Conservation (phyloP, 2,329 filamentous ascomycete species). For the Aspergillus calidoustus region DNA sequence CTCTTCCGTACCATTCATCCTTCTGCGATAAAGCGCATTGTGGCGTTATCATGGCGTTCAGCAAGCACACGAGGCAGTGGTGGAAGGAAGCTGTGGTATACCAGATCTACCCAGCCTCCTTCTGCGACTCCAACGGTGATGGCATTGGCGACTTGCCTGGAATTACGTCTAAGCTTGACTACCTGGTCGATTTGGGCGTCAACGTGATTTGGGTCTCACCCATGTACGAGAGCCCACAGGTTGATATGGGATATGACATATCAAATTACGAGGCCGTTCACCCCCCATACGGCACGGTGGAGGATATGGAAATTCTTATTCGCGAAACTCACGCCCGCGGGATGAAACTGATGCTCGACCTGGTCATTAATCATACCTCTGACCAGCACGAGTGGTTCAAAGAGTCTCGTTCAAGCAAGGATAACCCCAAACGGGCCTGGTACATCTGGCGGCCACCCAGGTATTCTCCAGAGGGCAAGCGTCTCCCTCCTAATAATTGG, state of each 20-base stretch:
- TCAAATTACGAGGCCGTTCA: slow-evolving; percentile 66
- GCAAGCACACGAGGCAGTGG: slow-evolving; percentile 17
- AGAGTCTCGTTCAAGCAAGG: slow-evolving; percentile 63
- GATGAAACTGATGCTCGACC: slow-evolving; percentile 73
- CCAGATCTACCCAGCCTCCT: slow-evolving; percentile 61
- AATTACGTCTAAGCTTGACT: slow-evolving; percentile 66
- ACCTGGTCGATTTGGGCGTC: slow-evolving; percentile 64
- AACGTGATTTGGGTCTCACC: slow-evolving; percentile 62
- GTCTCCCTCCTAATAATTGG: slow-evolving; percentile 76
- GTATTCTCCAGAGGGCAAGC: slow-evolving; percentile 59
- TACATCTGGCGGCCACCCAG: slow-evolving; percentile 63
- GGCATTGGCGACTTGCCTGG: slow-evolving; percentile 69
- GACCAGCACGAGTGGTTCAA: slow-evolving; percentile 74
- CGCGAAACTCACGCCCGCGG: slow-evolving; percentile 61
- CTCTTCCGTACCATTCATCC: too few species aligned
- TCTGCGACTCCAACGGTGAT: slow-evolving; percentile 53
- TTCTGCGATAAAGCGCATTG: too few species aligned
- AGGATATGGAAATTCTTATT: slow-evolving; percentile 67
- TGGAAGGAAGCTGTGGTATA: slow-evolving; percentile 44
- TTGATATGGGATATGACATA: slow-evolving; percentile 60
- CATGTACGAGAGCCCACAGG: slow-evolving; percentile 56
- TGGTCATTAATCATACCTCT: slow-evolving; percentile 79
- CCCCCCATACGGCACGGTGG: slow-evolving; percentile 67
- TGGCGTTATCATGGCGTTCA: too few species aligned
- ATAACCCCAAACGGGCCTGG: slow-evolving; percentile 66